phyloP scores from a whole-genome alignment of 257 asterid genomes.

The Fraxinus anomala region DNA sequence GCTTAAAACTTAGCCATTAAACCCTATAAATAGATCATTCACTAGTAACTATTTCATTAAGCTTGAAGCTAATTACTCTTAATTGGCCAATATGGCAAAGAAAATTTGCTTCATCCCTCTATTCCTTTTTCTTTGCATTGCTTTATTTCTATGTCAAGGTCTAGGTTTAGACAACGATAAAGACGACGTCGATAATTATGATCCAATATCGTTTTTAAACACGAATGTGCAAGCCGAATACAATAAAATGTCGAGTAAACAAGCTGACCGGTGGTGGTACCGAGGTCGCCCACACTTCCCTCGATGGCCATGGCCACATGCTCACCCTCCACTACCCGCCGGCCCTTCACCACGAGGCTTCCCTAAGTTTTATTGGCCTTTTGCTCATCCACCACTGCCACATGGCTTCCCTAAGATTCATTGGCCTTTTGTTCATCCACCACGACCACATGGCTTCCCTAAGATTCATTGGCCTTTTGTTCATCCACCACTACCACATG shows the following conservation, averaged over 20 bases:
- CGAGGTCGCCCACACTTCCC: neutral
- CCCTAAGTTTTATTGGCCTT: neutral
- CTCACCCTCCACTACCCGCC: neutral
- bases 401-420: neutral
- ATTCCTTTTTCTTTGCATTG: neutral
- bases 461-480: neutral
- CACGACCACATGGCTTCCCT: neutral
- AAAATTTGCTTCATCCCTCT: neutral
- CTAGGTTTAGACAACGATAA: neutral
- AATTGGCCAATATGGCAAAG: neutral
- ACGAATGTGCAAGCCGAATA: neutral
- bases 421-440: neutral
- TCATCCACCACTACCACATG: neutral
- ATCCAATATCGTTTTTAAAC: neutral
- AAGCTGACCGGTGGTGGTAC: neutral
- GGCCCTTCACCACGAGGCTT: too few relatives aligned
- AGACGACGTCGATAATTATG: neutral
- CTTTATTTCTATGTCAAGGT: neutral
- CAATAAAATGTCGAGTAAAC: neutral
- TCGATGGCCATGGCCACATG: neutral
- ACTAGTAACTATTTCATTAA: too few relatives aligned
- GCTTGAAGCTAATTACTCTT: too few relatives aligned
- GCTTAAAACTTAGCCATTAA: too few relatives aligned
- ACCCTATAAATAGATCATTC: too few relatives aligned
- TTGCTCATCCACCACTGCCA: neutral